These are phyloP conservation scores for Sclerotinia glacialis DNA, from an alignment of 2,329 filamentous ascomycete genomes.

Conservation along the genomic window DNA sequence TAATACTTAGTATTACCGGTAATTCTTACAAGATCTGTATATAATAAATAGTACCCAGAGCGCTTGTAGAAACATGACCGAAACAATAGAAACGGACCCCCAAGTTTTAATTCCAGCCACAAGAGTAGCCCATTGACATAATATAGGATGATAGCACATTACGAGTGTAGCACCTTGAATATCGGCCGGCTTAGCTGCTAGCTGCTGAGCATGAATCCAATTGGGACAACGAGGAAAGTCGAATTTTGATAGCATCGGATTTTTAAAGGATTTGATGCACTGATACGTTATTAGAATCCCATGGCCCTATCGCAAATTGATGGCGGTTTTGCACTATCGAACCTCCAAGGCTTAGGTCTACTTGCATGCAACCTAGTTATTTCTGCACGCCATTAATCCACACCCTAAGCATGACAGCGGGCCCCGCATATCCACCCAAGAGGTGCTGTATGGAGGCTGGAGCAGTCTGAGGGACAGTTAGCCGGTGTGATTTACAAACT, in stretches of 20 bases:
- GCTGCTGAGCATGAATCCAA: background rate
- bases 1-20: too few relatives aligned
- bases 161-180: background rate
- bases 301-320: background rate
- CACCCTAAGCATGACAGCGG: background rate
- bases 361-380: background rate
- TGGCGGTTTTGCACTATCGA: background rate
- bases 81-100: constrained; percentile 13
- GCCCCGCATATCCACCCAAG: background rate
- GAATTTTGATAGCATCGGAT: background rate
- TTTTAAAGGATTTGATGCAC: too few relatives aligned
- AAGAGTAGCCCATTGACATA: background rate
- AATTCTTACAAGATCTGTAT: background rate
- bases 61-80: constrained; percentile 15
- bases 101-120: background rate
- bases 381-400: background rate
- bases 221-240: background rate
- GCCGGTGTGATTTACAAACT: background rate
- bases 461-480: background rate
- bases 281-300: background rate
- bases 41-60: background rate
- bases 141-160: too few relatives aligned
- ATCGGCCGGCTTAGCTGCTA: background rate
- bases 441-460: too few relatives aligned
- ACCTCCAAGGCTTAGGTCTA: background rate